Conservation (phyloP, 805 yeast species). For the Cephaloascus albidus region DNA sequence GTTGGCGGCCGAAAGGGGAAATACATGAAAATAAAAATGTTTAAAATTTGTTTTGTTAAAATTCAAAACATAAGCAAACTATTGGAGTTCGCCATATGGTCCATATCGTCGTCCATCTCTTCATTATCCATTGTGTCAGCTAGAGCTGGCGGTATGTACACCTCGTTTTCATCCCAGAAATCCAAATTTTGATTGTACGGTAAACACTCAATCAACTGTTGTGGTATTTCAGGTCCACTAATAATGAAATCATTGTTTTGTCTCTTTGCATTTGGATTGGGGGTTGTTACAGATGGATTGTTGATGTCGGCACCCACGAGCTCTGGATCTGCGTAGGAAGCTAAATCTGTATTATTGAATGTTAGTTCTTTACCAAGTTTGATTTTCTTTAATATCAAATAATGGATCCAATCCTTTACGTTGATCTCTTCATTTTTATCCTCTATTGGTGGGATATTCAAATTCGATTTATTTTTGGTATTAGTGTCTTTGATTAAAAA, state of each 20-base stretch:
- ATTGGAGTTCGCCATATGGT: no score
- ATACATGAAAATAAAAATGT: no score
- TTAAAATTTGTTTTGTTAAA: no score
- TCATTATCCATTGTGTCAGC: no score
- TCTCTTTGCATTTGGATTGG: neutral
- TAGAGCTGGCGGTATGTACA: no score
- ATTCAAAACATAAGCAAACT: no score
- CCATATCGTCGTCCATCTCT: no score
- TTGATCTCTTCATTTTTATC: neutral
- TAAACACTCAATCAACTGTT: neutral
- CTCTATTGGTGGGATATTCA: neutral
- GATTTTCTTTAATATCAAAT: neutral
- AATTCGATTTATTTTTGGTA: no score
- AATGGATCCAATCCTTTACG: neutral
- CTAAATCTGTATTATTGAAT: neutral
- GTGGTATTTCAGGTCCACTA: neutral
- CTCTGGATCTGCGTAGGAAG: neutral
- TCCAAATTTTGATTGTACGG: neutral
- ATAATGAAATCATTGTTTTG: neutral
- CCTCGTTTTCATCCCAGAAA: no score
- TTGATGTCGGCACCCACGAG: no score
- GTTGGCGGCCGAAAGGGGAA: no score
- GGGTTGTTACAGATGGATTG: no score
- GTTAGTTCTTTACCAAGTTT: neutral
- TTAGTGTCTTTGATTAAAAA: conserved; percentile 23